These are phyloP conservation scores for Cornus controversa DNA, from an alignment of 148 eudicot species.

Conservation along the genomic window DNA sequence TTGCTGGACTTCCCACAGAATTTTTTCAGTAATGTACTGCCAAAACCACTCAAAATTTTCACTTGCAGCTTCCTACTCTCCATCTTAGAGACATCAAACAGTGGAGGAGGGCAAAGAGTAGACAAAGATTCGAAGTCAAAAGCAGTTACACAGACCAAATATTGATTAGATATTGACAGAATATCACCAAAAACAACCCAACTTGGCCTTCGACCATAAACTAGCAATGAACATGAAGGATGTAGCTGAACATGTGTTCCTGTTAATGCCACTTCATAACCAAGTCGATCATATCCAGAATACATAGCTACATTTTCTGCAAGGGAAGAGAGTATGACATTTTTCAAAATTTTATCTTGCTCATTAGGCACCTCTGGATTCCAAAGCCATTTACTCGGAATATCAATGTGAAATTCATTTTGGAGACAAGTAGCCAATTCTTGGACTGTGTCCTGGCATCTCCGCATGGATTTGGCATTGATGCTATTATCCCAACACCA, in stretches of 20 bases:
- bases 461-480: conserved; percentile 9
- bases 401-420: neutral
- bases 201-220: neutral
- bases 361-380: neutral
- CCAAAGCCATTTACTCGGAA: conserved; percentile 3
- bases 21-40: neutral
- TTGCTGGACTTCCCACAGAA: conserved; percentile 4
- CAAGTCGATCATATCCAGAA: conserved; percentile 3
- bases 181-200: conserved; percentile 6
- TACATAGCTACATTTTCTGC: conserved; percentile 7
- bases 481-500: conserved; percentile 11
- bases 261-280: conserved; percentile 7
- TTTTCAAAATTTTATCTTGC: neutral
- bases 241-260: conserved; percentile 6
- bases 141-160: conserved; percentile 5
- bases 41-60: neutral
- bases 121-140: conserved; percentile 3
- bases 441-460: conserved; percentile 1
- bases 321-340: neutral
- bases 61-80: conserved; percentile 7
- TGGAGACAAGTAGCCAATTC: neutral
- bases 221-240: conserved; percentile 9
- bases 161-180: neutral
- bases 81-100: neutral
- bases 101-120: neutral